phyloP scores from a whole-genome alignment of 139 green algal genomes.

The Picochlorum sp. region DNA sequence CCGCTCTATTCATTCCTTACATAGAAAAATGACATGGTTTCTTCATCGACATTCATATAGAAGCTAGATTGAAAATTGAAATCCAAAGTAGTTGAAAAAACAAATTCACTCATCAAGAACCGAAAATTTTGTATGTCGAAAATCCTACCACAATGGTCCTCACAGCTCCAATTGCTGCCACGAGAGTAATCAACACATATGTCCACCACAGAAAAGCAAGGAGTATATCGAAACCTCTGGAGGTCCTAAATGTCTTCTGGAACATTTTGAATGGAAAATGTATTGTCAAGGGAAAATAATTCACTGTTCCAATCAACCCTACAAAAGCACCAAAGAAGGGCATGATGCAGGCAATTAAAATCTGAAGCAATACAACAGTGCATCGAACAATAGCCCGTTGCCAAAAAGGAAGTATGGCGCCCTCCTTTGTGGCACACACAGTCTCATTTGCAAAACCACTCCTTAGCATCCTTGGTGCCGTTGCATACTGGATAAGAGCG shows the following conservation, averaged over 20 bases:
- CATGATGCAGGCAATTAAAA: background rate
- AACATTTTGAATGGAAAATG: conserved; percentile 5
- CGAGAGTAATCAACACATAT: background rate
- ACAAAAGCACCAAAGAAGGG: conserved; percentile 5
- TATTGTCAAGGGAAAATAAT: background rate
- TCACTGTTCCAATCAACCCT: background rate
- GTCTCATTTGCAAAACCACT: conserved; percentile 2
- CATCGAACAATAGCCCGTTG: background rate
- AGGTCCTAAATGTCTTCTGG: background rate
- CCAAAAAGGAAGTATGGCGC: background rate
- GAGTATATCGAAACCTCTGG: background rate
- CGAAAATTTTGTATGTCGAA: background rate
- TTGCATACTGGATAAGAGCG: background rate
- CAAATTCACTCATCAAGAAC: background rate
- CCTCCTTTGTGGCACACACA: background rate
- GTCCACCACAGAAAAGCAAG: background rate
- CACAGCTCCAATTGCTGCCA: background rate
- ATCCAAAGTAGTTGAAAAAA: too few species aligned
- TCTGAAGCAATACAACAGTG: background rate
- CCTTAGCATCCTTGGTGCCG: background rate
- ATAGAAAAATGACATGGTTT: too few species aligned
- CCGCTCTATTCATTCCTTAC: too few species aligned
- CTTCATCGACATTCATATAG: too few species aligned
- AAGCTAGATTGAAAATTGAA: too few species aligned
- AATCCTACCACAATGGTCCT: background rate